Base-by-base conservation (phyloP, 1,284 basidiomycete genomes). In the Pterulicium gracile region DNA sequence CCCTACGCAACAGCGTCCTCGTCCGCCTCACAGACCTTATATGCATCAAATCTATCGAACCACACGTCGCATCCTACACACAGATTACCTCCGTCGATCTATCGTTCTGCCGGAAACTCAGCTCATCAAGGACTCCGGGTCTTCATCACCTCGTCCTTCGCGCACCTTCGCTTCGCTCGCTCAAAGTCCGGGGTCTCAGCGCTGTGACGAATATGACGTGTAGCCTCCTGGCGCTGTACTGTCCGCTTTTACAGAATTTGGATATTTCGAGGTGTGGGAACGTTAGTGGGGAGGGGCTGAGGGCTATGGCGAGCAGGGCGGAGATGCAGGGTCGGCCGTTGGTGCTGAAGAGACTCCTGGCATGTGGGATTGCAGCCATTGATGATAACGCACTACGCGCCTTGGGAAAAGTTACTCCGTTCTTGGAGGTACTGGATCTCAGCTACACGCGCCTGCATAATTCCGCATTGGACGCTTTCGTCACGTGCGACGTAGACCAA, bases 391-490 rank as follows among this genome's bases (percentile, higher is more conserved):
- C 77, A 50, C 72, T 95, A 69, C 58, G 62, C 15, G 62, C 64
- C 10, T 65, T 89, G 32, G 86, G 80, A 1, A 70, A 65, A 50
- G 79, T 73, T 3, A 72, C 82, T 1, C 83, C 84, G n/a, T 65
- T 70, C 52, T 71, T 95, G 10, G 81, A 89, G 58, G 73, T 87
- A n/a, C 69, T 96, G 5, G 90, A 95, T 60, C 64, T 93, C 44
- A 87, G 80, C 60, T 75, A 77, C 45, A 68, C 69, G 21, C 73
- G 79, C 43, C 61, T 95, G 49, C 80, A 80, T 54, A 88, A 92
- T 59, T 79, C 79, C 1, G 77, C 81, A 2, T 52, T 94, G 48
- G 79, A 82, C 32, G 79, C 79, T 0, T 81, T 93, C 54, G 76
- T 88, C 2, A 62, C 76, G 1, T 77, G 75, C 48, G 56, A 68